Evolutionary conservation across 495 filamentous ascomycete species (phyloP).

Genomic region (Talaromyces liani): DNA sequence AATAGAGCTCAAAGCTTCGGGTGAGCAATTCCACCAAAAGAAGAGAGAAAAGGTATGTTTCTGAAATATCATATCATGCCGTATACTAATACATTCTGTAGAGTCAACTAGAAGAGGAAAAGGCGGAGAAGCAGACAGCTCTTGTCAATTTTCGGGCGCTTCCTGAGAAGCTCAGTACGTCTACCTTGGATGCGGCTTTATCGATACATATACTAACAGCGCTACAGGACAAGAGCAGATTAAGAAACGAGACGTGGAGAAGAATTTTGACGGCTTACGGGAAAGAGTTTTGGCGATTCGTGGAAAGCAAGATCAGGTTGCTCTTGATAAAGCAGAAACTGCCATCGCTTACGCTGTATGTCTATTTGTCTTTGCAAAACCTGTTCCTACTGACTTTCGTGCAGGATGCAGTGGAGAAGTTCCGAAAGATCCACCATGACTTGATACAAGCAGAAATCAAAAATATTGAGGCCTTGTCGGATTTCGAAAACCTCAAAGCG

Average conservation of each 20-base stretch:
- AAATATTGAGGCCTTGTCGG: slow-evolving; percentile 72
- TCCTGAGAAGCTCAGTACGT: slow-evolving; percentile 61
- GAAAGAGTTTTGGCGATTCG: slow-evolving; percentile 34
- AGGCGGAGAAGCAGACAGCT: slow-evolving; percentile 51
- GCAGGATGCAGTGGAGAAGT: slow-evolving; percentile 49
- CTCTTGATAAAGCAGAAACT: slow-evolving; percentile 54
- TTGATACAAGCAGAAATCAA: slow-evolving; percentile 60
- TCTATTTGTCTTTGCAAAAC: not conserved
- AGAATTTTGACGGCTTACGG: slow-evolving; percentile 34
- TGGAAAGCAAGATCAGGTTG: slow-evolving; percentile 45
- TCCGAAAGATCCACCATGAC: slow-evolving; percentile 53
- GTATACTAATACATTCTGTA: not conserved
- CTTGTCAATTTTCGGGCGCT: slow-evolving; percentile 54
- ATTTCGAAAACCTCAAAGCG: slow-evolving; percentile 54
- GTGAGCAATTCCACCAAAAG: slow-evolving; percentile 10
- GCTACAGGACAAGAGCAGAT: slow-evolving; percentile 44
- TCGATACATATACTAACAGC: not conserved
- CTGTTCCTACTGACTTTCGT: not conserved
- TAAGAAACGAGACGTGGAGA: slow-evolving; percentile 34
- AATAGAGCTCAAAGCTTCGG: slow-evolving; percentile 35
- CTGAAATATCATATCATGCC: not conserved
- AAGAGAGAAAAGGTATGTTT: slow-evolving; percentile 33
- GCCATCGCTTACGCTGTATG: slow-evolving; percentile 59
- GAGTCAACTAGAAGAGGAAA: slow-evolving; percentile 40
- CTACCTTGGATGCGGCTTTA: not conserved